Evolutionary conservation across 2,329 filamentous ascomycete species (phyloP).

Genomic region (Helminthosporium solani): DNA sequence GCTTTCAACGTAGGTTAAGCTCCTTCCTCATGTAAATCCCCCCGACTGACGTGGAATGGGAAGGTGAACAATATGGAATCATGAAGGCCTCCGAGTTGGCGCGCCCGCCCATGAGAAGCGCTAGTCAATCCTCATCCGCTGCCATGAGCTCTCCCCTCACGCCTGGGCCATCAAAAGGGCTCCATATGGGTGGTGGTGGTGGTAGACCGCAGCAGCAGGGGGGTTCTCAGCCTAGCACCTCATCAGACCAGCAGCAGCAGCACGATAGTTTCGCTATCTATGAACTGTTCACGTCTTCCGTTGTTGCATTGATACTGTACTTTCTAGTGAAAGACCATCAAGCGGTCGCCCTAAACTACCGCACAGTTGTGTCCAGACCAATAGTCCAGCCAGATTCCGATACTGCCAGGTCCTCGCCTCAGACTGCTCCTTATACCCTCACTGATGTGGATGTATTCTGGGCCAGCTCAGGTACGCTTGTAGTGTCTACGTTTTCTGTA

Average conservation of each 20-base stretch:
- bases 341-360: conserved; percentile 39
- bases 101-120: conserved; percentile 27
- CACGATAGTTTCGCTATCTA: conserved; percentile 38
- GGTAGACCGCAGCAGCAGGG: conserved; percentile 17
- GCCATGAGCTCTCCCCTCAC: conserved; percentile 20
- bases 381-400: conserved; percentile 9
- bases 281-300: conserved; percentile 41
- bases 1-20: conserved; percentile 28
- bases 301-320: conserved; percentile 39
- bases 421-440: conserved; percentile 21
- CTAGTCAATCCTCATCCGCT: conserved; percentile 21
- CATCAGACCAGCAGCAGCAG: conserved; percentile 25
- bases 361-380: conserved; percentile 37
- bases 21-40: not conserved
- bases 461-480: conserved; percentile 37
- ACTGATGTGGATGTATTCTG: conserved; percentile 36
- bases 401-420: conserved; percentile 5
- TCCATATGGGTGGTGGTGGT: conserved; percentile 11
- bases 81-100: conserved; percentile 39
- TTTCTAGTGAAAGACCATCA: conserved; percentile 33
- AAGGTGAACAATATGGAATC: conserved; percentile 35
- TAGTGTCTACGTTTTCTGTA: conserved; percentile 33
- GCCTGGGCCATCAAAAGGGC: conserved; percentile 20
- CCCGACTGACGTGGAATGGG: conserved; percentile 19
- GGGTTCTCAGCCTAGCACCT: conserved; percentile 14